Conservation (phyloP, 768 basidiomycete genomes). For the Chalciporus pseudorubinellus region DNA sequence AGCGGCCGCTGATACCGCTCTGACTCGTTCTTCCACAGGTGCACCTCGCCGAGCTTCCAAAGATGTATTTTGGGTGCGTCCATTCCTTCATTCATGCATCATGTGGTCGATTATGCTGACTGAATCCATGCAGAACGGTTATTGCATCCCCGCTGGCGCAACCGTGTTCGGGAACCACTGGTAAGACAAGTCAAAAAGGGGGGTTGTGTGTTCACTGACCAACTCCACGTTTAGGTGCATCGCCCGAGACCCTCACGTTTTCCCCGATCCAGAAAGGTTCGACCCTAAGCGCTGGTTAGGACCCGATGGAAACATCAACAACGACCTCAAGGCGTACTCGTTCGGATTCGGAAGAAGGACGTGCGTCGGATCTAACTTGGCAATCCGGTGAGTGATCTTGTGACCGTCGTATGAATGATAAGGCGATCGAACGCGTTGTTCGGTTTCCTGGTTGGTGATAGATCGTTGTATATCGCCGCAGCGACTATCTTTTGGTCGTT, state of each 20-base stretch:
- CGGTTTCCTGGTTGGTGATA: slow-evolving; percentile 10
- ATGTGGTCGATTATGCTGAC: background rate
- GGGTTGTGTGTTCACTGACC: no score
- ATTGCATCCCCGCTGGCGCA: slow-evolving; percentile 34
- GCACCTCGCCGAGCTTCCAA: slow-evolving; percentile 24
- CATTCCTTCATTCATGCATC: background rate
- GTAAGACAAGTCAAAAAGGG: slow-evolving; percentile 3
- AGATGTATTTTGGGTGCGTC: slow-evolving; percentile 27
- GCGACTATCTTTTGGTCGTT: slow-evolving; percentile 68
- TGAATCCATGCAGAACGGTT: slow-evolving; percentile 28
- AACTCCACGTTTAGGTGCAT: slow-evolving; percentile 16
- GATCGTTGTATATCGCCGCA: slow-evolving; percentile 62
- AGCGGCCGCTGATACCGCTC: background rate
- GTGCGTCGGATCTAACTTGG: slow-evolving; percentile 25
- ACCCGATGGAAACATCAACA: slow-evolving; percentile 42
- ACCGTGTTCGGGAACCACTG: slow-evolving; percentile 34
- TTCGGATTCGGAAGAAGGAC: slow-evolving; percentile 53
- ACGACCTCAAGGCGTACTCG: slow-evolving; percentile 47
- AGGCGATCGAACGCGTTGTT: background rate
- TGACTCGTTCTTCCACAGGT: slow-evolving; percentile 5
- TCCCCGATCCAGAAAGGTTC: slow-evolving; percentile 45
- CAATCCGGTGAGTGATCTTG: slow-evolving; percentile 17
- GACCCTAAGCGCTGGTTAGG: slow-evolving; percentile 55
- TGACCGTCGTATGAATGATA: background rate
- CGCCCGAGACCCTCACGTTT: slow-evolving; percentile 23